These are phyloP conservation scores for Kluyveromyces sp. DNA, from an alignment of 1,139 yeast species.

Conservation along the genomic window DNA sequence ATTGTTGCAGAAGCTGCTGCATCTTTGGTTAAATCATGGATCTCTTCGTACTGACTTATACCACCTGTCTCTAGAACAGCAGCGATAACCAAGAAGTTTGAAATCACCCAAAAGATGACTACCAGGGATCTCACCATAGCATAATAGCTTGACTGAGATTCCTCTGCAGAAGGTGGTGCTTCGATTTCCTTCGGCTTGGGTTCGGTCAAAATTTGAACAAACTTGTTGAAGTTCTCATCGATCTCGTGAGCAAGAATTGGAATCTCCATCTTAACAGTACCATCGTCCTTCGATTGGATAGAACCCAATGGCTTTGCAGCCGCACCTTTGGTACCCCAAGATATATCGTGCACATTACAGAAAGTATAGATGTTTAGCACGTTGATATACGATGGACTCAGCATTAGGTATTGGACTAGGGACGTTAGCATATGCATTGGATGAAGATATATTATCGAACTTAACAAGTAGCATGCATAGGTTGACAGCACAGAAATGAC, in stretches of 20 bases:
- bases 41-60: conserved; percentile 26
- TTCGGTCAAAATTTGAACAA: conserved; percentile 52
- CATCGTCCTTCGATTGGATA: conserved; percentile 62
- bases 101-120: conserved; percentile 69
- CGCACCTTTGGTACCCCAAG: conserved; percentile 98
- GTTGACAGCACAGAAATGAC: conserved; percentile 83
- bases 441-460: conserved; percentile 74
- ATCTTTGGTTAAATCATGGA: conserved; percentile 27
- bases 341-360: conserved; percentile 91
- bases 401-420: conserved; percentile 71
- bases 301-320: conserved; percentile 56
- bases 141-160: conserved; percentile 59
- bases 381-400: conserved; percentile 87
- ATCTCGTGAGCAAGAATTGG: conserved; percentile 59
- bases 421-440: conserved; percentile 95
- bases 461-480: conserved; percentile 68
- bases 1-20: conserved; percentile 21
- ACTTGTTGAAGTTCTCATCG: conserved; percentile 52
- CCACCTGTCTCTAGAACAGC: conserved; percentile 65
- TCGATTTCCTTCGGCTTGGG: conserved; percentile 38
- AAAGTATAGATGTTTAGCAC: conserved; percentile 84
- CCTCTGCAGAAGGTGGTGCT: conserved; percentile 41
- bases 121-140: conserved; percentile 73
- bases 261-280: conserved; percentile 66
- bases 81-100: conserved; percentile 65